These are phyloP conservation scores for Prunus yedoensis DNA, from an alignment of 331 rosid species.

Conservation along the genomic window DNA sequence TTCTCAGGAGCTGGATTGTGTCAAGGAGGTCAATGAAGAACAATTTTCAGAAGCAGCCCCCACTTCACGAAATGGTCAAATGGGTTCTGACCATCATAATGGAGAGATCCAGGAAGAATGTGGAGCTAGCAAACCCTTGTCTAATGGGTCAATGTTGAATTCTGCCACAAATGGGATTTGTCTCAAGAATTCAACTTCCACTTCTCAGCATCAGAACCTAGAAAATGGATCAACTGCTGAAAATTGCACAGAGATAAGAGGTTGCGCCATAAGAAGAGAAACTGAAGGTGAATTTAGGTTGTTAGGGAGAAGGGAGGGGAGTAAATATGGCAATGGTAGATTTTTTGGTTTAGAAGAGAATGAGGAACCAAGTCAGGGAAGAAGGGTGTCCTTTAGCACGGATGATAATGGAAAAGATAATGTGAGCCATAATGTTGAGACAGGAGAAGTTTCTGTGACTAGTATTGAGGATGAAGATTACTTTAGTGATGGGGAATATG, in stretches of 20 bases:
- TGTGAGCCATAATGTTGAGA: slow-evolving; percentile 43
- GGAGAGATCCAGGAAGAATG: slow-evolving; percentile 63
- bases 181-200: slow-evolving; percentile 39
- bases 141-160: slow-evolving; percentile 27
- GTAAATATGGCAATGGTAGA: slow-evolving; percentile 62
- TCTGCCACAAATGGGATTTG: slow-evolving; percentile 37
- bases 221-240: slow-evolving; percentile 63
- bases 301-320: slow-evolving; percentile 86
- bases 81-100: slow-evolving; percentile 30
- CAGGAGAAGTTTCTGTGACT: slow-evolving; percentile 61
- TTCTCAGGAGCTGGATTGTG: slow-evolving; percentile 81
- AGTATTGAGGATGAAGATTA: slow-evolving; percentile 77
- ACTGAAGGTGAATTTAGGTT: slow-evolving; percentile 89
- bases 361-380: slow-evolving; percentile 55
- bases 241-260: slow-evolving; percentile 58
- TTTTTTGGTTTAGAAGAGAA: slow-evolving; percentile 75
- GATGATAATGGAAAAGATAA: slow-evolving; percentile 62
- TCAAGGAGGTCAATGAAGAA: slow-evolving; percentile 71
- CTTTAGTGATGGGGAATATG: slow-evolving; percentile 76
- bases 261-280: slow-evolving; percentile 87
- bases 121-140: slow-evolving; percentile 29
- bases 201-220: slow-evolving; percentile 37
- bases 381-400: slow-evolving; percentile 81
- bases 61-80: slow-evolving; percentile 38
- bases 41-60: slow-evolving; percentile 41